These are phyloP conservation scores for Metroxylon sagu DNA, from an alignment of 176 grass and related monocot genomes.

Conservation along the genomic window DNA sequence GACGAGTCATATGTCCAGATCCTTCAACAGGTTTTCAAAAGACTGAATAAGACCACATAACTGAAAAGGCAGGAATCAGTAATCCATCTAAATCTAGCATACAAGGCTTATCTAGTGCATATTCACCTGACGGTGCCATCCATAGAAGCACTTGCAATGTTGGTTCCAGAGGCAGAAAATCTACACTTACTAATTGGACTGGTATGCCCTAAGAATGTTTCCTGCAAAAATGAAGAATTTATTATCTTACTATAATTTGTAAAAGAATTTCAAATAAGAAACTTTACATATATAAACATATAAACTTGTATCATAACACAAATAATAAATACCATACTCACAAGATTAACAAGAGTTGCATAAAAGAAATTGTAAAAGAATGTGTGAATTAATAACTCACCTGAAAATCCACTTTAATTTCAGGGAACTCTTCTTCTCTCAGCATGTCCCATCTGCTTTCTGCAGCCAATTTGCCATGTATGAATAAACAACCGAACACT, in stretches of 20 bases:
- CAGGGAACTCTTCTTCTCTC: constrained; percentile 78
- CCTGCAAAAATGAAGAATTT: constrained; percentile 41
- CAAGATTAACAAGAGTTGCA: too few relatives aligned
- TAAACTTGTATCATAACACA: too few relatives aligned
- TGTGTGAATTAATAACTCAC: constrained; percentile 26
- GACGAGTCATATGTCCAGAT: constrained; percentile 94
- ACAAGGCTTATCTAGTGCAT: not conserved
- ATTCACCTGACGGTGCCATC: constrained; percentile 94
- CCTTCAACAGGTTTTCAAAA: constrained; percentile 36
- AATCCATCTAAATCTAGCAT: too few relatives aligned
- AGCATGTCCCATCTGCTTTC: constrained; percentile 32
- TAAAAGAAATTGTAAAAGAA: too few relatives aligned
- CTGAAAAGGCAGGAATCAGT: constrained; percentile 7
- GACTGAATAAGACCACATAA: constrained; percentile 17
- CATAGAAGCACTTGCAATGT: constrained; percentile 88
- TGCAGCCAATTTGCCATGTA: constrained; percentile 19
- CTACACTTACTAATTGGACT: constrained; percentile 77
- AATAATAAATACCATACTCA: too few relatives aligned
- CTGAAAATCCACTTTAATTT: constrained; percentile 90
- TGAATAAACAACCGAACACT: too few relatives aligned
- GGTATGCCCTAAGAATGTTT: constrained; percentile 99
- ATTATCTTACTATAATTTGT: too few relatives aligned
- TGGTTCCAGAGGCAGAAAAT: constrained; percentile 90
- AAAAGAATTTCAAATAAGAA: too few relatives aligned
- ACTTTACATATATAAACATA: too few relatives aligned